Conservation (phyloP, 2,329 filamentous ascomycete species). For the Aspergillus sp. region DNA sequence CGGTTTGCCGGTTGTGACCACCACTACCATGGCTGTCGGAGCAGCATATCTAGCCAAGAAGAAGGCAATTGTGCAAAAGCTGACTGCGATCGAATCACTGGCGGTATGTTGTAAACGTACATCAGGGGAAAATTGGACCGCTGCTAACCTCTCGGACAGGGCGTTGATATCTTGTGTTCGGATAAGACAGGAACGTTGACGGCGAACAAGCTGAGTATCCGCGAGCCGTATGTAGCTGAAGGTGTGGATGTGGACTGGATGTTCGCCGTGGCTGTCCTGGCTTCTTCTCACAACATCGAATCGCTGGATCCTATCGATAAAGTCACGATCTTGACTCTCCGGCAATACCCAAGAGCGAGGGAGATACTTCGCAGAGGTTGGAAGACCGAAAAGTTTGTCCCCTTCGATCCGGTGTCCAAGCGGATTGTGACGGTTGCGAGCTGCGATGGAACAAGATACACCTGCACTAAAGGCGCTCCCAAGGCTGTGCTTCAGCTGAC, state of each 20-base stretch:
- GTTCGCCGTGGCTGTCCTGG: conserved; percentile 76
- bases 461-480: conserved; percentile 75
- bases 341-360: conserved; percentile 72
- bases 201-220: conserved; percentile 67
- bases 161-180: conserved; percentile 77
- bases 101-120: conserved; percentile 51
- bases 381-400: conserved; percentile 73
- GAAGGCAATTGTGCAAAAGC: conserved; percentile 77
- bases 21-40: conserved; percentile 75
- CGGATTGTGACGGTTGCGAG: conserved; percentile 71
- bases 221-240: conserved; percentile 74
- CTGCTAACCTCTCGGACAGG: conserved; percentile 29
- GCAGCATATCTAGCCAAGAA: conserved; percentile 76
- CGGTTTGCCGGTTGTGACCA: conserved; percentile 77
- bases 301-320: conserved; percentile 79
- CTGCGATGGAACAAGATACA: conserved; percentile 69
- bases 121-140: not conserved
- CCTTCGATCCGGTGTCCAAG: conserved; percentile 75
- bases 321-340: conserved; percentile 72
- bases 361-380: conserved; percentile 74
- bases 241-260: conserved; percentile 80
- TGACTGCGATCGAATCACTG: conserved; percentile 75
- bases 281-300: conserved; percentile 76
- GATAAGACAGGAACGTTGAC: conserved; percentile 79
- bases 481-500: conserved; percentile 72